Evolutionary conservation across 2,329 filamentous ascomycete genomes (phyloP).

Genomic region (Epichloe sylvatica): DNA sequence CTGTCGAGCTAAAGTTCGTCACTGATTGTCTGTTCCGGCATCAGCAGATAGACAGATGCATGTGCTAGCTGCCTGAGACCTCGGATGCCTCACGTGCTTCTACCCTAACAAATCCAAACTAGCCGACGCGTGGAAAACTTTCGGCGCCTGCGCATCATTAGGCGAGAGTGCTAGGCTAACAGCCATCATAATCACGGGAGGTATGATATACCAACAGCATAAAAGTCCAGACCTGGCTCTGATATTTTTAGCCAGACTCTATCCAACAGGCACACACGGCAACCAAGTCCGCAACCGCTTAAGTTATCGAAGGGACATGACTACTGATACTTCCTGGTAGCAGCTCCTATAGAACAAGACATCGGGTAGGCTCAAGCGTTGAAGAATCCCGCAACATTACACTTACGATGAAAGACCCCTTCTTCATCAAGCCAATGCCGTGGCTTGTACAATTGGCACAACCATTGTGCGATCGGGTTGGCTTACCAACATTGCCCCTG

Average conservation of each 20-base stretch:
- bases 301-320: not conserved
- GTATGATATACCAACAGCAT: no score
- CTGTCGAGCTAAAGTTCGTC: not conserved
- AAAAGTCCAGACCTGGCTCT: no score
- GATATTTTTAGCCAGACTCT: no score
- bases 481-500: conserved; percentile 52
- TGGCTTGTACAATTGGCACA: conserved; percentile 42
- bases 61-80: not conserved
- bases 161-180: no score
- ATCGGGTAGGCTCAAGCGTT: not conserved
- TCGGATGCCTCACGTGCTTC: not conserved
- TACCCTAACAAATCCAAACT: not conserved
- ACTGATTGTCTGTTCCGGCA: not conserved
- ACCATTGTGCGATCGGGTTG: conserved; percentile 48
- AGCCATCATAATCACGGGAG: no score
- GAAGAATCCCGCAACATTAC: not conserved
- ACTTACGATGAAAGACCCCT: conserved; percentile 52
- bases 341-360: not conserved
- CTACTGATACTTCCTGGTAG: not conserved
- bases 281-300: not conserved
- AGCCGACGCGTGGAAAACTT: no score
- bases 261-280: no score
- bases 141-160: no score
- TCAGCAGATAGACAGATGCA: not conserved
- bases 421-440: conserved; percentile 48